A percentile compares a stretch with the other conserved stretches of the same genome.
Conservation (phyloP, 768 basidiomycete species). For the Dendrothele bispora region DNA sequence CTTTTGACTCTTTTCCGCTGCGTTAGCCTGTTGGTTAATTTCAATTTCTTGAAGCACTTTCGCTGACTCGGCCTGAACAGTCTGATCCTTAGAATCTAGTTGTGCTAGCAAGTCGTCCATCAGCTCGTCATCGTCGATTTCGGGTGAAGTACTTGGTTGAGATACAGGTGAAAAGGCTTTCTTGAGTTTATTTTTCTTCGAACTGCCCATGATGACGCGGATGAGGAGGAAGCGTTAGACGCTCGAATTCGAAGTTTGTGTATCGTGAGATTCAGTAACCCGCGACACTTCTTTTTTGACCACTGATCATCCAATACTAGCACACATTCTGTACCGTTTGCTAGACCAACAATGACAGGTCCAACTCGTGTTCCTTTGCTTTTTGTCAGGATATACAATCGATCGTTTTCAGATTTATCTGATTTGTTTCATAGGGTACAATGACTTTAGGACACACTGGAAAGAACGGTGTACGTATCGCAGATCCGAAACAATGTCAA, state of each 20-base stretch:
- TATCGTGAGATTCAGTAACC: no score
- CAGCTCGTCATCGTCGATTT: slow-evolving; percentile 54
- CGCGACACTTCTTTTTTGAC: no score
- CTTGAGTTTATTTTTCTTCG: slow-evolving; percentile 60
- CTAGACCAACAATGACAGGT: no score
- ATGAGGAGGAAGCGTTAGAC: no score
- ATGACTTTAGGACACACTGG: slow-evolving; percentile 45
- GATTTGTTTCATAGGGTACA: slow-evolving; percentile 40
- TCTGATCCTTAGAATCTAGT: slow-evolving; percentile 63
- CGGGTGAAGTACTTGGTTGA: slow-evolving; percentile 25
- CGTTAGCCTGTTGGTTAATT: slow-evolving; percentile 31
- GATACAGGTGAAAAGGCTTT: slow-evolving; percentile 36
- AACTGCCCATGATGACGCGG: no score
- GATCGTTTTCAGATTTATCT: no score
- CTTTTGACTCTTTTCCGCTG: slow-evolving; percentile 35
- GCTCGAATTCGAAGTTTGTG: no score
- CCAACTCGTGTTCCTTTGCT: slow-evolving; percentile 38
- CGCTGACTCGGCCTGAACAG: slow-evolving; percentile 49
- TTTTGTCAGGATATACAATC: no score
- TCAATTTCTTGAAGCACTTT: slow-evolving; percentile 49
- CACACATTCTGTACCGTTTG: no score
- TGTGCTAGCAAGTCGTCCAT: slow-evolving; percentile 77
- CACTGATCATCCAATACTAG: no score
- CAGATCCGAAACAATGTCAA: slow-evolving; percentile 35
- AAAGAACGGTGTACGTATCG: slow-evolving; percentile 39